Evolutionary conservation across 2,329 filamentous ascomycete species (phyloP), one percentile per base, ranked within the genome.

Genomic region (Talaromyces verruculosus): DNA sequence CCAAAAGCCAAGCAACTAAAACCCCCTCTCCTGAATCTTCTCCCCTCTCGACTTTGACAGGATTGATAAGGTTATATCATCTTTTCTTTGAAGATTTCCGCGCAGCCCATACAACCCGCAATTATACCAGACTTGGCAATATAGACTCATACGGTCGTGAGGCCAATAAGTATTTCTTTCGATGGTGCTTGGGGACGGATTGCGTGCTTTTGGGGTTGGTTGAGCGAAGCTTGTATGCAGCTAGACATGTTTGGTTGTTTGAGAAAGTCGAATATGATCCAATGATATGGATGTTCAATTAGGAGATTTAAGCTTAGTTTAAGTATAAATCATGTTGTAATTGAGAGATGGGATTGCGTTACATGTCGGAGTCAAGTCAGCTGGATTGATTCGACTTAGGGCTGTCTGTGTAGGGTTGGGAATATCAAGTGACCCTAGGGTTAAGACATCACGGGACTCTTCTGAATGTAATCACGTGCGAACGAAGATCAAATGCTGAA

Each of bases 221-320:
- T 57, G 53, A 57, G 53, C 53, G 33, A 57, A 57, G 53, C 10
- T 7, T 57, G 33, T 57, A 57, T 57, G 33, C 53, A 55, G 49
- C 17, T 33, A 33, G 49, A 3, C 51, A 55, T 19, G 49, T 53
- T 19, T 55, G 30, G 10, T 35, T 3, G 30, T n/a, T 35, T 11
- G 30, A 55, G 30, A 19, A 5, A 6, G 30, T 25, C 1, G 6
- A 15, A 22, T 13, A 11, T 15, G 33, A 2, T 57, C 33, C 53
- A 39, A 37, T 25, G 11, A 39, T 39, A 37, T 57, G 33, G n/a
- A 5, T 10, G 6, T 53, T n/a, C 3, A 15, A 7, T 41, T 15
- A 2, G 13, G 19, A 17, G 1, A 49, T 49, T 11, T 5, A 33
- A n/a, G 28, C 49, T n/a, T 53, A 33, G 6, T n/a, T 28, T n/a